Evolutionary conservation across 768 basidiomycete species (phyloP).

Genomic region (Lentinula guzmanii): DNA sequence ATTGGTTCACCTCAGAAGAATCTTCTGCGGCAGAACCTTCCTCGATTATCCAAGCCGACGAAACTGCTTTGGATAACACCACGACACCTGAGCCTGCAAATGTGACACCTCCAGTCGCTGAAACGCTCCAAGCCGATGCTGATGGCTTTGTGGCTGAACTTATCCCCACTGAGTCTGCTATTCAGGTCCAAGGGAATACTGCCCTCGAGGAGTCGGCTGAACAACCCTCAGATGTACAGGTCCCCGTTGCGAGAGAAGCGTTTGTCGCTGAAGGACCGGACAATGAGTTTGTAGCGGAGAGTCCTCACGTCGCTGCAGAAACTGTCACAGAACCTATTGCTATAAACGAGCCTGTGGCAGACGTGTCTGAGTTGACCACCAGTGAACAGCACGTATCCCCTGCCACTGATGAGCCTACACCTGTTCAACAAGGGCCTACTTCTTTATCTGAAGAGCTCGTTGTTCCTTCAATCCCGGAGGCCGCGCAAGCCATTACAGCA

Average conservation of each 20-base stretch:
- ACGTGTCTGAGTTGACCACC: background rate
- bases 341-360: background rate
- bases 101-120: background rate
- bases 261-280: background rate
- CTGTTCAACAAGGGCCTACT: background rate
- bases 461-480: background rate
- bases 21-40: background rate
- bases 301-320: background rate
- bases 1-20: background rate
- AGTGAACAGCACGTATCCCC: background rate
- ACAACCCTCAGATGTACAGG: background rate
- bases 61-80: background rate
- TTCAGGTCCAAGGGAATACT: background rate
- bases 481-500: background rate
- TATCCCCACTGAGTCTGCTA: background rate
- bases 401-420: background rate
- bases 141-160: background rate
- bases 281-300: background rate
- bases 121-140: background rate
- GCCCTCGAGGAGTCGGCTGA: background rate
- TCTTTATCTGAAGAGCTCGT: background rate
- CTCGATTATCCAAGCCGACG: background rate
- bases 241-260: no score
- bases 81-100: background rate
- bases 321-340: background rate